Base-by-base conservation (phyloP, 139 green algal species). In the Pseudopediastrum boryanum region DNA sequence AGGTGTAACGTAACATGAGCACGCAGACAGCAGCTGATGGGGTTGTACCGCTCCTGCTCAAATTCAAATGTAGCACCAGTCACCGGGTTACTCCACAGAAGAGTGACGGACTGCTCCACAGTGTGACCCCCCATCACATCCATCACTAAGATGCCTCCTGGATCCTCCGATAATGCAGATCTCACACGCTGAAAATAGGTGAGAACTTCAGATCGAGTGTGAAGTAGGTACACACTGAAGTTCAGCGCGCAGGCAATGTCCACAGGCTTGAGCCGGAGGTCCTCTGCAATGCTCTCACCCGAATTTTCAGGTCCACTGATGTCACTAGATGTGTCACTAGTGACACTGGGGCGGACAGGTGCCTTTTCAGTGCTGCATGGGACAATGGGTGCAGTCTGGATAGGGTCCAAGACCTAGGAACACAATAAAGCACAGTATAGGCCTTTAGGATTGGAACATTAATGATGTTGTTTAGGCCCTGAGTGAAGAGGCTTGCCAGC, bases 11-110 rank as follows among this genome's bases (percentile, higher is more conserved):
- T n/a, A n/a, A n/a, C n/a, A n/a, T n/a, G n/a, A n/a, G n/a, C n/a
- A n/a, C n/a, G n/a, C n/a, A n/a, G n/a, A n/a, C n/a, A n/a, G n/a
- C n/a, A n/a, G n/a, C n/a, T 72, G 35, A 54, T 16, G 8, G 64
- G 64, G 35, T 72, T 72, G 4, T 72, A 72, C 33, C 35, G 19
- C 64, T 72, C 64, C 64, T 72, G 64, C 12, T 52, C 64, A 21
- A 72, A 31, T 52, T 1, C 64, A 27, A 19, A 58, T 41, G 39
- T 72, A 41, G 52, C 23, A 9, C 64, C 64, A 41, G 64, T 72
- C 25, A 36, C 52, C 39, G 52, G 52, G 64, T 72, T 43, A 2
- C 13, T 21, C 16, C 64, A 2, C 35, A 56, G 29, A 41, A 56
- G 23, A 35, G 23, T 19, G 16, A 43, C 38, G 16, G 64, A 25